Evolutionary conservation across 2,329 filamentous ascomycete genomes (phyloP), one percentile per base, ranked within the genome.

Genomic region (Curvularia verruculosa): DNA sequence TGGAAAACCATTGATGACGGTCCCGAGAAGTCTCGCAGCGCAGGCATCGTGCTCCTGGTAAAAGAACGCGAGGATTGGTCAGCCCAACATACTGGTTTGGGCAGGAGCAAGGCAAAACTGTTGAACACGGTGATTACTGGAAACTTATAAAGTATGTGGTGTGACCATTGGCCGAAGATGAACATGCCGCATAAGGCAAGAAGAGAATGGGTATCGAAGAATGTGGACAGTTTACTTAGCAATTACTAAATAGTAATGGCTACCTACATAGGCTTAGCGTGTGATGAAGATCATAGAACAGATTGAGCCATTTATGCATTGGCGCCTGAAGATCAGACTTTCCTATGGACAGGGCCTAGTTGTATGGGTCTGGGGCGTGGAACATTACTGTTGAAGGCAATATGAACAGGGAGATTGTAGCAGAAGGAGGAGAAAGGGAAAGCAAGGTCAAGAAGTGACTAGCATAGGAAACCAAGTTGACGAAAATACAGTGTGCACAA

Each of bases 41-140:
- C 41, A n/a, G 24, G 18, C 15, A 12, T 18, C 9, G 6, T 26
- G 24, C 24, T 10, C 49, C 15, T 13, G 24, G n/a, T 24, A 21
- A 21, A 31, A 40, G 10, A 9, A 21, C 7, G 3, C n/a, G 8
- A 8, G 29, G 13, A 39, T 52, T 46, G 21, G 40, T 13, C 28
- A 26, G 26, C 10, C 18, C 40, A 45, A 45, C 19, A 45, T 37
- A 21, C 49, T 29, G 21, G 9, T 36, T 44, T 31, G 13, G 40
- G 49, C 31, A 52, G 23, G 29, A 28, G 13, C n/a, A 7, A 4
- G 1, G 24, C 7, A 49, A 43, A 34, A 2, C 24, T n/a, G 24
- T 56, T 13, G 41, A 56, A 34, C 7, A 2, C 29, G 28, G 37
- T 48, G 46, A 45, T 51, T 45, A 50, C 47, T 51, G 40, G 19